A percentile compares a stretch with the other conserved stretches of the same genome.
Conservation (phyloP, 805 yeast genomes). For the Ogataea neopini region DNA sequence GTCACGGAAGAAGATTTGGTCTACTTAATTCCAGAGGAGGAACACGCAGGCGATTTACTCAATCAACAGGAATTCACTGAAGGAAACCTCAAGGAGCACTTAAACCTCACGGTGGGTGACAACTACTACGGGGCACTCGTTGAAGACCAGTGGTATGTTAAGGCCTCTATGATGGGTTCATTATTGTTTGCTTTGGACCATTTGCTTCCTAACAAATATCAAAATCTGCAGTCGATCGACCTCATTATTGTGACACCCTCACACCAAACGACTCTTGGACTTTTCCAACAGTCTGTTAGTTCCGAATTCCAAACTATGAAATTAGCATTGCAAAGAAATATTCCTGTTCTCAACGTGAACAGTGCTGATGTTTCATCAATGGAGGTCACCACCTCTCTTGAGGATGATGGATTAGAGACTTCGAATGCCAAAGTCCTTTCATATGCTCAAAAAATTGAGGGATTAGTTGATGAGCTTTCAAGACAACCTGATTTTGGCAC, state of each 20-base stretch:
- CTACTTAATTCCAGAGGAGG: constrained; percentile 7
- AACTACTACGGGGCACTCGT: constrained; percentile 20
- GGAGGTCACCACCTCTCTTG: constrained; percentile 7
- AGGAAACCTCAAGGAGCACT: constrained; percentile 9
- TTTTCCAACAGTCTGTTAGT: constrained; percentile 27
- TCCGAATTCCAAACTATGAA: constrained; percentile 23
- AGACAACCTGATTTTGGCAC: constrained; percentile 8
- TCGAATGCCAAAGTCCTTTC: constrained; percentile 11
- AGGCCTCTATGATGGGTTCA: constrained; percentile 47
- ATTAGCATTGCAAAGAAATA: constrained; percentile 24
- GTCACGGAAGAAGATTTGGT: constrained; percentile 15
- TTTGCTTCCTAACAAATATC: constrained; percentile 42
- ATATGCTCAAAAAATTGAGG: constrained; percentile 17
- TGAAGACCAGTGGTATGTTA: constrained; percentile 45
- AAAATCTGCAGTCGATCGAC: constrained; percentile 40
- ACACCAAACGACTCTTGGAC: constrained; percentile 45
- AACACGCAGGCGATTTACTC: constrained; percentile 3
- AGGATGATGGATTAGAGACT: constrained; percentile 17
- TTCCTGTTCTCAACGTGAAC: constrained; percentile 27
- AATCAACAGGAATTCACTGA: constrained; percentile 3
- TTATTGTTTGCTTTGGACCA: constrained; percentile 45
- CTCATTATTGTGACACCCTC: constrained; percentile 49
- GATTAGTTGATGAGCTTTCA: constrained; percentile 14
- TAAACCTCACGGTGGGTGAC: constrained; percentile 19
- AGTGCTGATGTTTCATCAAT: constrained; percentile 9